phyloP scores from a whole-genome alignment of 75 land plant species.

The Sequoiadendron giganteum region DNA sequence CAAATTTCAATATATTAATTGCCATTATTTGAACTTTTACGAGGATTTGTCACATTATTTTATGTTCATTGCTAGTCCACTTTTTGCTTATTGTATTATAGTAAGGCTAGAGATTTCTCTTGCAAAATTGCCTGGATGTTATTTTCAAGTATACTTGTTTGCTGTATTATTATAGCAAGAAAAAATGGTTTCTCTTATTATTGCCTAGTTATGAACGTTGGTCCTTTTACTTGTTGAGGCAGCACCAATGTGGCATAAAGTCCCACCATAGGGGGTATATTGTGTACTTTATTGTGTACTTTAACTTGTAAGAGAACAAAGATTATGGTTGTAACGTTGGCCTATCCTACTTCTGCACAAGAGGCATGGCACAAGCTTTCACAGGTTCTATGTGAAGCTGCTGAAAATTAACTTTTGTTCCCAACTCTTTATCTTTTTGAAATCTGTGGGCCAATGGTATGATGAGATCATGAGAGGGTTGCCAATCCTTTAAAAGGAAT shows the following conservation, averaged over 20 bases:
- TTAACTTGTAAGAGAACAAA: background rate
- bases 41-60: background rate
- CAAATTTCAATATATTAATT: background rate
- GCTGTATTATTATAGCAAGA: background rate
- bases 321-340: background rate
- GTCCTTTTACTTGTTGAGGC: background rate
- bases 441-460: background rate
- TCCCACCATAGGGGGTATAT: background rate
- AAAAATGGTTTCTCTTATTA: background rate
- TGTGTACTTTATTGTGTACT: too few relatives aligned
- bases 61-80: background rate
- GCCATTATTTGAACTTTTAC: background rate
- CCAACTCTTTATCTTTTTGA: background rate
- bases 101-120: background rate
- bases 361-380: background rate
- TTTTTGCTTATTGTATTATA: background rate
- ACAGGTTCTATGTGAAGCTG: background rate
- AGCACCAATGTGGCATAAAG: background rate
- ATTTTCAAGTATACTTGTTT: background rate
- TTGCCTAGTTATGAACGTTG: background rate
- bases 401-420: background rate
- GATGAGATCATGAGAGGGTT: background rate
- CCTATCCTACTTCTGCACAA: background rate
- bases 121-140: background rate
- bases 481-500: background rate